phyloP scores from a whole-genome alignment of 352 stramenopile genomes.

The Phytophthora hibernalis region DNA sequence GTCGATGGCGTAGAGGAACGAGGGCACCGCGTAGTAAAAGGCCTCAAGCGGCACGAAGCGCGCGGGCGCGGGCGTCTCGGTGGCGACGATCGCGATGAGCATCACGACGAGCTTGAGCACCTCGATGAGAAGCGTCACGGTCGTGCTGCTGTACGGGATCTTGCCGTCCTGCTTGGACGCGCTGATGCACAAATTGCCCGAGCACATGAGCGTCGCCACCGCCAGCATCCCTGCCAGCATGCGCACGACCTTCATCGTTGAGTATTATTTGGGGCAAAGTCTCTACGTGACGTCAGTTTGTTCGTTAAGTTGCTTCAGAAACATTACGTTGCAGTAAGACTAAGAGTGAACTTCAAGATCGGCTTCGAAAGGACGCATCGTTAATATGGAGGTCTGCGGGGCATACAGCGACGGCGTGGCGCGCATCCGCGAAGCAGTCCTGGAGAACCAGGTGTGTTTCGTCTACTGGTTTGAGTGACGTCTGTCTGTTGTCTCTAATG shows the following conservation, averaged over 20 bases:
- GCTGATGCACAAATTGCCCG: conserved; percentile 86
- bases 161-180: conserved; percentile 79
- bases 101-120: conserved; percentile 78
- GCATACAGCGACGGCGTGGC: conserved; percentile 56
- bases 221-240: conserved; percentile 72
- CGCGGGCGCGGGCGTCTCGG: conserved; percentile 45
- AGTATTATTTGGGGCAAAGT: too few relatives aligned
- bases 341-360: conserved; percentile 28
- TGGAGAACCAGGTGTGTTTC: conserved; percentile 62
- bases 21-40: conserved; percentile 82
- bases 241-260: conserved; percentile 51
- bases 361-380: background rate
- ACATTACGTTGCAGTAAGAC: too few relatives aligned
- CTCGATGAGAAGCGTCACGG: conserved; percentile 87
- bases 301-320: too few relatives aligned
- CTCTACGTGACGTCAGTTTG: conserved; percentile 25
- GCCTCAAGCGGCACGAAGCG: conserved; percentile 60
- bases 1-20: conserved; percentile 89
- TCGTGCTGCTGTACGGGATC: conserved; percentile 86
- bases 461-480: background rate
- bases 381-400: conserved; percentile 64
- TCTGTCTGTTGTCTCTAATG: background rate
- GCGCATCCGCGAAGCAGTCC: conserved; percentile 67
- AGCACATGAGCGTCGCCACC: conserved; percentile 75
- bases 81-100: conserved; percentile 48